Evolutionary conservation across 345 rosid genomes (phyloP), one percentile per base, ranked within the genome.

Genomic region (Populus euphratica): DNA sequence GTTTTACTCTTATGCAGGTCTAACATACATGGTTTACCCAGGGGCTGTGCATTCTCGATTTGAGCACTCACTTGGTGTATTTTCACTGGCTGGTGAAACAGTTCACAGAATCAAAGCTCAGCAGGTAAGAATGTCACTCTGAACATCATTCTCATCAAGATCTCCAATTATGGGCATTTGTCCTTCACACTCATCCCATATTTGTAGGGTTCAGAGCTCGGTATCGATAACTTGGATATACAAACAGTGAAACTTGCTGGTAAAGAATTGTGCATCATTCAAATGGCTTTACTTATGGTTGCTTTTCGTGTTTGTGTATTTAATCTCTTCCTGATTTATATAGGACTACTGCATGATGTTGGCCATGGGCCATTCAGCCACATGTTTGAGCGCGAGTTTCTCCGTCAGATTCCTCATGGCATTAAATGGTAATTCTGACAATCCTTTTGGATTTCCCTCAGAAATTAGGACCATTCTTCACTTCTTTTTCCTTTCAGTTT

Each of bases 21-120:
- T 82, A 70, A 54, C 81, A n/a, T 14, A 78, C 75, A 78, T 78
- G 84, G 84, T 82, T 29, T 82, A 78, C 64, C 84, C 84, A 0
- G 84, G 81, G 52, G 81, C 84, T 62, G 84, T 82, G 31, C 84
- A 82, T 78, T 82, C 84, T 74, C 78, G 84, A 12, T 82, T 77
- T 74, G 84, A 82, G 73, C 84, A 82, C 79, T 78, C 81, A 33
- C 59, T 82, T 35, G 84, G 84, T 50, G 84, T 82, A n/a, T 74
- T 70, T 47, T 74, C 68, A 70, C 78, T 78, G 20, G 84, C 84
- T 39, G 68, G 81, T 64, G 79, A 82, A 70, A 79, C 76, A 65
- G 43, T 75, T 78, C 72, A 74, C 31, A 69, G 62, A 39, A 27
- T 82, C 16, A 73, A 71, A 74, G 76, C 75, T 38, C 76, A 74